Evolutionary conservation across 148 eudicot genomes (phyloP).

Genomic region (Fallopia convolvulus): DNA sequence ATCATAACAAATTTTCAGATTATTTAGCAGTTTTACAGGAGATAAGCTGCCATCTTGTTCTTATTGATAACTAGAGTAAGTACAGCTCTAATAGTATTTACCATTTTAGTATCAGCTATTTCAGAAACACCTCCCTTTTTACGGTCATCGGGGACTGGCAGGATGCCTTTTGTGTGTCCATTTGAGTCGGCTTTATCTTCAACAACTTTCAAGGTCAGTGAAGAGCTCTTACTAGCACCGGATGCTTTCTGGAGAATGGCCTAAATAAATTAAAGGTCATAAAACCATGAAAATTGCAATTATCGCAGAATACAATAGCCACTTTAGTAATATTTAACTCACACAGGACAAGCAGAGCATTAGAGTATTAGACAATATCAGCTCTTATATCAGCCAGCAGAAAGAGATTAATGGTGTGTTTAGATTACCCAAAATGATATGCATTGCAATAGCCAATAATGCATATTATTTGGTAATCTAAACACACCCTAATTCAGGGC

Average conservation of each 20-base stretch:
- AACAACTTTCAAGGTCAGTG: constrained; percentile 31
- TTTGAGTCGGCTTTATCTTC: constrained; percentile 26
- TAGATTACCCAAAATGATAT: too few species aligned
- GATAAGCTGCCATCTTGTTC: not conserved
- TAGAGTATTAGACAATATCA: not conserved
- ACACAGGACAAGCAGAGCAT: not conserved
- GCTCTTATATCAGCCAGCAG: not conserved
- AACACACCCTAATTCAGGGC: not conserved
- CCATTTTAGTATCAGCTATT: constrained; percentile 27
- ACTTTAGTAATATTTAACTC: not conserved
- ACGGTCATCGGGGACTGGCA: constrained; percentile 33
- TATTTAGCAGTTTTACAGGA: not conserved
- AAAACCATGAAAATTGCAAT: not conserved
- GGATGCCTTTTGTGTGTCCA: constrained; percentile 21
- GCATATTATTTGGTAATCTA: too few species aligned
- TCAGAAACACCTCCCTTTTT: constrained; percentile 29
- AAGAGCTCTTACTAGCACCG: constrained; percentile 28
- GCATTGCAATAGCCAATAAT: too few species aligned
- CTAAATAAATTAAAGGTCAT: constrained; percentile 21
- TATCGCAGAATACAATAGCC: not conserved
- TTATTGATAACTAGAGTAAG: not conserved
- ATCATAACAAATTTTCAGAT: not conserved
- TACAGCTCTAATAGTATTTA: constrained; percentile 4
- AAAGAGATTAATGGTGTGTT: not conserved
- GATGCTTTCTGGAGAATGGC: constrained; percentile 68